Percentiles rank a stretch among this genome's conserved stretches.
phyloP scores from a whole-genome alignment of 257 asterid genomes.

The Lithospermum erythrorhizon region DNA sequence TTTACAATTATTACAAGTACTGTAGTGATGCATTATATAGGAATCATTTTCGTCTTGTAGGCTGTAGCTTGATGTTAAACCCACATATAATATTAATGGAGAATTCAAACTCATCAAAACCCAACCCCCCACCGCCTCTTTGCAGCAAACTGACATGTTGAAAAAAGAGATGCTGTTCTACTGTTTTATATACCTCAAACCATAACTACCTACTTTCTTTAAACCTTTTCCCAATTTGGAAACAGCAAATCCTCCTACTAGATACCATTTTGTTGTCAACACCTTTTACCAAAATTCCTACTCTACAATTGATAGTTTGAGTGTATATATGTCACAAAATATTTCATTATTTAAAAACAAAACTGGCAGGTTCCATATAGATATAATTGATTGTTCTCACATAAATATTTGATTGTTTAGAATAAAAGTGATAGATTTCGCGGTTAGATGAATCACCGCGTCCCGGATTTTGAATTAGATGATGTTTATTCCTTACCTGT shows the following conservation, averaged over 20 bases:
- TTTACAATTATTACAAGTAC: too few relatives aligned
- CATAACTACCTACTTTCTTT: too few relatives aligned
- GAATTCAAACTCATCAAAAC: neutral
- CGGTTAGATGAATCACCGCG: conserved; percentile 39
- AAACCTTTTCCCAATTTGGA: neutral
- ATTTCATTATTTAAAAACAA: too few relatives aligned
- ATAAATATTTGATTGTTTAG: too few relatives aligned
- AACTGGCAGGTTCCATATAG: too few relatives aligned
- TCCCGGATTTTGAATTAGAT: conserved; percentile 56
- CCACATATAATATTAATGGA: neutral
- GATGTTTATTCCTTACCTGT: conserved; percentile 30
- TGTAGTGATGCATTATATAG: conserved; percentile 9
- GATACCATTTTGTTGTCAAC: neutral
- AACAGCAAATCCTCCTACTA: neutral
- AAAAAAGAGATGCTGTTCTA: neutral
- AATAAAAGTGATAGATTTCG: too few relatives aligned
- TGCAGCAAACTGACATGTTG: neutral
- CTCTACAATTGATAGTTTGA: neutral
- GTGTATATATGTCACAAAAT: too few relatives aligned
- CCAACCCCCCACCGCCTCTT: neutral
- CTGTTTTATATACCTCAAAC: neutral
- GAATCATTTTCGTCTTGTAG: conserved; percentile 18
- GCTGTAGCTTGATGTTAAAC: conserved; percentile 2
- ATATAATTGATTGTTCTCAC: too few relatives aligned
- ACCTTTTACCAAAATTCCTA: too few relatives aligned